Percentiles rank a stretch among this genome's conserved stretches.
phyloP scores from a whole-genome alignment of 768 basidiomycete species.

The Lactarius deliciosus region DNA sequence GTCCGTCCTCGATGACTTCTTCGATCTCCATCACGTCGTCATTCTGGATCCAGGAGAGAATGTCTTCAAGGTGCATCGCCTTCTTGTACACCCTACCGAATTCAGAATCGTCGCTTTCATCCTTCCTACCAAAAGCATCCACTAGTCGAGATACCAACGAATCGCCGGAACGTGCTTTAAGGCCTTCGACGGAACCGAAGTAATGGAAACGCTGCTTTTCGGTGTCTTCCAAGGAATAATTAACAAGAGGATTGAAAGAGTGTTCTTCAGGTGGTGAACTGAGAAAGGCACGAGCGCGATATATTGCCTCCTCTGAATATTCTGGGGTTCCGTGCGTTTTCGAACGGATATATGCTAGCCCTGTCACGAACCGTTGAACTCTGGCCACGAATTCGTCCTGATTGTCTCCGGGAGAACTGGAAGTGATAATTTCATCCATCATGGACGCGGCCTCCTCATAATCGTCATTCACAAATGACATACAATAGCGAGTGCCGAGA shows the following conservation, averaged over 20 bases:
- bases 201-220: not conserved
- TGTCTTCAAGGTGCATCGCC: not conserved
- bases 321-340: not conserved
- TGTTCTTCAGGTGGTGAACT: not conserved
- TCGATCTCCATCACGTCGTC: not conserved
- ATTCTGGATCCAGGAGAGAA: not conserved
- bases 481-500: not conserved
- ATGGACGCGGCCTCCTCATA: not conserved
- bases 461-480: not conserved
- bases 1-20: not conserved
- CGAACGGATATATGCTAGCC: not conserved
- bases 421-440: not conserved
- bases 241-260: not conserved
- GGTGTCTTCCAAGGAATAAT: not conserved
- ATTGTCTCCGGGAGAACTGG: not conserved
- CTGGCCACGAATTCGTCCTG: not conserved
- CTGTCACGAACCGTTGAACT: too few species aligned
- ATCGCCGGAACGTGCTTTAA: not conserved
- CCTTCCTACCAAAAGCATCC: too few species aligned
- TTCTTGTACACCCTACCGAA: not conserved
- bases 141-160: too few species aligned
- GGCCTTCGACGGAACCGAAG: not conserved
- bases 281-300: conserved; percentile 1
- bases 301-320: conserved; percentile 1
- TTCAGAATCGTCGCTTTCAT: not conserved